These are phyloP conservation scores for Diplotaxis tenuifolia DNA, from an alignment of 345 rosid genomes.

Conservation along the genomic window DNA sequence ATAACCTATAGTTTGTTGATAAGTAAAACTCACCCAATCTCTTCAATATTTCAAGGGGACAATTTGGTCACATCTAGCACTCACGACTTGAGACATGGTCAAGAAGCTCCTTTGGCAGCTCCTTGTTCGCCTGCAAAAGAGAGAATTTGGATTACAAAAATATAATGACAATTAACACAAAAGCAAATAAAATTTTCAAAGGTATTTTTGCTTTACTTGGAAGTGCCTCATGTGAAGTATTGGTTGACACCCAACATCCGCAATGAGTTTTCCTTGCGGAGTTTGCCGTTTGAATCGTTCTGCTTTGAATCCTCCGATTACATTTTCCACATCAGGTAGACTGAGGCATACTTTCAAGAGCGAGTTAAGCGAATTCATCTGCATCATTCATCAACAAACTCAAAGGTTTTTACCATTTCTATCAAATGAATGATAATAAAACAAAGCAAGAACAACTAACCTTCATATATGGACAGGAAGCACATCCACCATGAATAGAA, in stretches of 20 bases:
- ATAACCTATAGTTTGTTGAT: not conserved
- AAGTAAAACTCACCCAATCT: conserved; percentile 1
- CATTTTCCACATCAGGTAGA: conserved; percentile 57
- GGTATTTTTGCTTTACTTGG: conserved; percentile 61
- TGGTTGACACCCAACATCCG: conserved; percentile 95
- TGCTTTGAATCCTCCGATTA: conserved; percentile 53
- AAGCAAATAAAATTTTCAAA: not conserved
- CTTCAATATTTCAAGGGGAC: conserved; percentile 5
- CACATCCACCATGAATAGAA: conserved; percentile 93
- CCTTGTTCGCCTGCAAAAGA: conserved; percentile 63
- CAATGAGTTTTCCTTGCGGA: conserved; percentile 81
- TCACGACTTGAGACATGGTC: conserved; percentile 44
- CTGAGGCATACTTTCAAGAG: conserved; percentile 70
- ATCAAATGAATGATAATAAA: not conserved
- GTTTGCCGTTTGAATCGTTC: conserved; percentile 62
- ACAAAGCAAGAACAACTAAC: conserved; percentile 40
- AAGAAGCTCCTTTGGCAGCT: conserved; percentile 66
- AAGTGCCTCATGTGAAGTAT: conserved; percentile 97
- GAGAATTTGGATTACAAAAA: not conserved
- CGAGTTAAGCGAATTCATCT: conserved; percentile 92
- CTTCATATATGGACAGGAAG: conserved; percentile 99
- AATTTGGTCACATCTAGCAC: conserved; percentile 17
- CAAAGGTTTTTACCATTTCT: conserved; percentile 1
- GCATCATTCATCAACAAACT: conserved; percentile 38
- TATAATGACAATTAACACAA: not conserved